These are phyloP conservation scores for Pyronema domesticum DNA, from an alignment of 495 filamentous ascomycete species.

Conservation along the genomic window DNA sequence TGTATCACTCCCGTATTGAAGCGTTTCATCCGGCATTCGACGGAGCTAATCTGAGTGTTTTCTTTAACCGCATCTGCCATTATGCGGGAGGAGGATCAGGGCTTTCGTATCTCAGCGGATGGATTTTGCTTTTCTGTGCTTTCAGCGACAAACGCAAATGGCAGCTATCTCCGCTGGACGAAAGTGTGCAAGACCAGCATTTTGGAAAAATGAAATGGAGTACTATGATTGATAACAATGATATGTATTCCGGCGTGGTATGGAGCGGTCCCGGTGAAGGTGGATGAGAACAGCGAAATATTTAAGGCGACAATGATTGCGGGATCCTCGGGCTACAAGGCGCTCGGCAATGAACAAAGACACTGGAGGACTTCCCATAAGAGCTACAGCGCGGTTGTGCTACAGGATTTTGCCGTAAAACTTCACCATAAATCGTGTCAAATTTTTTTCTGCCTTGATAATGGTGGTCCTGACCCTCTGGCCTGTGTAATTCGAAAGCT, in stretches of 20 bases:
- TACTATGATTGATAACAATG: not conserved
- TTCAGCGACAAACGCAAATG: conserved; percentile 24
- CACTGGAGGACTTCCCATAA: too few relatives aligned
- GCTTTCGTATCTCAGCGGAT: conserved; percentile 21
- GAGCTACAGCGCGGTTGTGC: too few relatives aligned
- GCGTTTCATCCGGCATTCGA: conserved; percentile 24
- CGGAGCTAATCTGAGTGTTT: conserved; percentile 6
- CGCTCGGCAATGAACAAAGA: not conserved
- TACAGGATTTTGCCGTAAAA: too few relatives aligned
- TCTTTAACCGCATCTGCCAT: conserved; percentile 15
- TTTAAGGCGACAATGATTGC: conserved; percentile 7
- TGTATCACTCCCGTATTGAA: conserved; percentile 22
- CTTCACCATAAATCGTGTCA: too few relatives aligned
- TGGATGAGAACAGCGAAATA: conserved; percentile 1
- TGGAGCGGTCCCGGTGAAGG: conserved; percentile 3
- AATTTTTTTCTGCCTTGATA: too few relatives aligned
- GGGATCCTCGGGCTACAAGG: not conserved
- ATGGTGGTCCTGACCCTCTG: too few relatives aligned
- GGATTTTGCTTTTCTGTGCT: conserved; percentile 29
- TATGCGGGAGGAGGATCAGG: conserved; percentile 16
- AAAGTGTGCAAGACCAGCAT: not conserved
- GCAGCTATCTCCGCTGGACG: not conserved
- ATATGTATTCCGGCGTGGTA: conserved; percentile 1
- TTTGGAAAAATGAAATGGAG: not conserved
- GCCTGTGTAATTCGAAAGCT: too few relatives aligned